Evolutionary conservation across 2,329 filamentous ascomycete species (phyloP), one percentile per base, ranked within the genome.

Genomic region (Fusarium sp.): DNA sequence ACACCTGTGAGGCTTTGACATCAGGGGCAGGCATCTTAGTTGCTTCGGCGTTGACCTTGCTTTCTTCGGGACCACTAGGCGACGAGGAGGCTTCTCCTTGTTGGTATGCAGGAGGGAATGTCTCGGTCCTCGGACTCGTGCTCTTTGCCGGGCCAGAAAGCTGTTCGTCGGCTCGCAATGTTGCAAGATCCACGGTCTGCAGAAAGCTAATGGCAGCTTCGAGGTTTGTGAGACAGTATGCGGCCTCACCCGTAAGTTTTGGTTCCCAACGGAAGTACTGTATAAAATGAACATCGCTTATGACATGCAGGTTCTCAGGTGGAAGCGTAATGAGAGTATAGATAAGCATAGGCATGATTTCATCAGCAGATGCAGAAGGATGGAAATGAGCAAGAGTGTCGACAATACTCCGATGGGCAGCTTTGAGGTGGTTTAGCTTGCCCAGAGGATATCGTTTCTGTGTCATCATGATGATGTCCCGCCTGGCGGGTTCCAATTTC

Each of bases 281-380:
- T 71, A 98, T 94, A 78, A 98, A 99, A 73, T 92, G 89, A n/a
- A 97, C 84, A 78, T 99, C 97, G 83, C 95, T 98, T 76, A 97
- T 93, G 58, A 94, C 91, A 78, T 94, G 93, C 49, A 98, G 90
- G 34, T 90, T 88, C 79, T 96, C 92, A 0, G 94, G 92, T 1
- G 93, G 91, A 45, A 94, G 91, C 4, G 94, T 98, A 77, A 99
- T 97, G 64, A 99, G 87, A 0, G 94, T 93, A 81, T 97, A 99
- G 66, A 99, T 99, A 67, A 99, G 86, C 79, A 97, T 97, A 1
- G 96, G 96, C 78, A 99, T 90, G 57, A 99, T 97, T 80, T 98
- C 96, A 77, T 99, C 96, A 4, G 96, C 96, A 2, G 96, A 98
- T 1, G 96, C 97, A 1, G 94, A 90, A 19, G 88, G 88, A 66